These are phyloP conservation scores for Rhododendron simsii DNA, from an alignment of 148 eudicot species.

Conservation along the genomic window DNA sequence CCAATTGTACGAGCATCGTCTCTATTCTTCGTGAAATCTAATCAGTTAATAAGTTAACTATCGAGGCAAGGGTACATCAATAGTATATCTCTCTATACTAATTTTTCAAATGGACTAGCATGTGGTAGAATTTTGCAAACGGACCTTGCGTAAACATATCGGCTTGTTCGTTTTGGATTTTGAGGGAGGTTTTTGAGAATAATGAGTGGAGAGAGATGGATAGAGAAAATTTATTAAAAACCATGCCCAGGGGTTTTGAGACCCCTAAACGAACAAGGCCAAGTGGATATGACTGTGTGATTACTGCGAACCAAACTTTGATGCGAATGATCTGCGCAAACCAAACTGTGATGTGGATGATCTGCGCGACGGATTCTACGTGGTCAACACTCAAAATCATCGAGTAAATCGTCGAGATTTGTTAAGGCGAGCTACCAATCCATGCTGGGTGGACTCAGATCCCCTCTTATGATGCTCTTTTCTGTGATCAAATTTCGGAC, in stretches of 20 bases:
- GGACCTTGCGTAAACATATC: neutral
- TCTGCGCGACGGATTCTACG: neutral
- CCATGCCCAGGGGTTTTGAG: no score
- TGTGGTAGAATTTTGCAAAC: no score
- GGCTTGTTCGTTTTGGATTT: no score
- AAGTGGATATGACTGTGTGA: neutral
- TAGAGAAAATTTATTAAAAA: no score
- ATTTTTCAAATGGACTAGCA: neutral
- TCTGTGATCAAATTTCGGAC: neutral
- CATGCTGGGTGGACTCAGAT: neutral
- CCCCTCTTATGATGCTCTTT: neutral
- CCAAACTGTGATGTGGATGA: neutral
- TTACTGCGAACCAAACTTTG: neutral
- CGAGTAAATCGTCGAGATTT: no score
- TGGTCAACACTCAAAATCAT: neutral
- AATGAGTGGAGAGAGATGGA: no score
- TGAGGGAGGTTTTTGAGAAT: no score
- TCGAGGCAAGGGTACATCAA: neutral
- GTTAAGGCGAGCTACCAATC: no score
- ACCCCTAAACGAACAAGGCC: no score
- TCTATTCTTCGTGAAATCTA: no score
- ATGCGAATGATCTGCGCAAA: neutral
- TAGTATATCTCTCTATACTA: neutral
- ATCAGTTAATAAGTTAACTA: no score
- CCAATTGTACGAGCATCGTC: no score